phyloP scores from a whole-genome alignment of 345 rosid species.

The Sisymbrium irio region DNA sequence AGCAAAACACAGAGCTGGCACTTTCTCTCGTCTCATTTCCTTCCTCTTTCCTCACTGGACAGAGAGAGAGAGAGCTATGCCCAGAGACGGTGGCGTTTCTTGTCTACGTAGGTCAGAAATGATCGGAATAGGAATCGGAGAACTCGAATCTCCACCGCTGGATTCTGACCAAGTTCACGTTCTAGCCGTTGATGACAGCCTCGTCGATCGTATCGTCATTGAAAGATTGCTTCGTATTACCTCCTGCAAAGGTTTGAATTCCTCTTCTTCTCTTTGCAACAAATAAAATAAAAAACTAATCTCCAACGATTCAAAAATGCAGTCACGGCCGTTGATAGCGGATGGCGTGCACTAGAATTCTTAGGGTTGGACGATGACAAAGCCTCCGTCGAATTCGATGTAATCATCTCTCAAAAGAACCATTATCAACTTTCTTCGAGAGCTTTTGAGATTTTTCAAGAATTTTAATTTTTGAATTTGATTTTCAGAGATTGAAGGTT shows the following conservation, averaged over 20 bases:
- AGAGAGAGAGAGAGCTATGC: slow-evolving; percentile 38
- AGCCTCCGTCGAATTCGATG: slow-evolving; percentile 41
- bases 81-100: slow-evolving; percentile 47
- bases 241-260: slow-evolving; percentile 70
- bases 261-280: background rate
- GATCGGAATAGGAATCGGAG: slow-evolving; percentile 38
- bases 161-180: slow-evolving; percentile 70
- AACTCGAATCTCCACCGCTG: slow-evolving; percentile 36
- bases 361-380: slow-evolving; percentile 76
- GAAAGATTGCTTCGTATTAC: slow-evolving; percentile 74
- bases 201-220: slow-evolving; percentile 79
- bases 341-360: slow-evolving; percentile 72
- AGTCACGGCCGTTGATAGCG: slow-evolving; percentile 93
- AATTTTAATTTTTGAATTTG: background rate
- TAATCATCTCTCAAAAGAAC: background rate
- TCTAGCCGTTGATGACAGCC: slow-evolving; percentile 89
- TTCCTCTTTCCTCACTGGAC: background rate
- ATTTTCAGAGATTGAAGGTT: slow-evolving; percentile 65
- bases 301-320: slow-evolving; percentile 24
- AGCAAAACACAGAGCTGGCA: background rate
- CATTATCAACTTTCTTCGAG: background rate
- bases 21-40: background rate
- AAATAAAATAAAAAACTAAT: background rate
- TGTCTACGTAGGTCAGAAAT: slow-evolving; percentile 44
- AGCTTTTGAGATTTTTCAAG: background rate